Conservation (phyloP, 441 rosid genomes). For the Gossypium aridum region DNA sequence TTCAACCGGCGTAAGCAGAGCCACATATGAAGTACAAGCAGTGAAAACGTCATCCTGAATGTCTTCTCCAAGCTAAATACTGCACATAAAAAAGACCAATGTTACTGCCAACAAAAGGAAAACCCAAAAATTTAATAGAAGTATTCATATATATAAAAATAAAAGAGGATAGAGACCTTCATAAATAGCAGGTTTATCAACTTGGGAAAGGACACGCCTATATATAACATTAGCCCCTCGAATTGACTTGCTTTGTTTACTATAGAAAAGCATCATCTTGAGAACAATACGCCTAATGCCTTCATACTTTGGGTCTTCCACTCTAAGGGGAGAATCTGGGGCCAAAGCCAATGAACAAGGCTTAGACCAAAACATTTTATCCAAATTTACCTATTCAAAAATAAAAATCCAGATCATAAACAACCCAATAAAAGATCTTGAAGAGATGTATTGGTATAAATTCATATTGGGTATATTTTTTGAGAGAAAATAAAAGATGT, state of each 20-base stretch:
- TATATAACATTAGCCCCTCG: conserved; percentile 81
- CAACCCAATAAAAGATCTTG: not conserved
- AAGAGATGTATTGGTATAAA: not conserved
- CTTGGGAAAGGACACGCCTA: conserved; percentile 56
- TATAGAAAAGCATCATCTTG: conserved; percentile 68
- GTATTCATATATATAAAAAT: not conserved
- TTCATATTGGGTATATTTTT: not conserved
- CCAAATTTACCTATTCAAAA: conserved; percentile 47
- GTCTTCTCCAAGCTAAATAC: conserved; percentile 94
- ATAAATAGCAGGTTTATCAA: conserved; percentile 74
- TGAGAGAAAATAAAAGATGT: not conserved
- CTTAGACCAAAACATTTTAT: conserved; percentile 75
- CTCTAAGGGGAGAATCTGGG: conserved; percentile 60
- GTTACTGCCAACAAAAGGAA: not conserved
- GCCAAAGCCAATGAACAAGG: conserved; percentile 86
- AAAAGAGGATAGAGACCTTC: conserved; percentile 42
- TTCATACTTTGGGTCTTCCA: conserved; percentile 69
- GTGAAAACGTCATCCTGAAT: conserved; percentile 67
- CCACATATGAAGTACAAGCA: conserved; percentile 96
- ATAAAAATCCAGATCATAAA: not conserved
- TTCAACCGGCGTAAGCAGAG: conserved; percentile 74
- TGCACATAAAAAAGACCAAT: conserved; percentile 24
- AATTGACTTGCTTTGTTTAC: conserved; percentile 78
- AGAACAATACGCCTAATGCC: conserved; percentile 55
- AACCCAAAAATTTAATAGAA: not conserved